Base-by-base conservation (phyloP, 306 rosid species). In the Lathyrus sativus region DNA sequence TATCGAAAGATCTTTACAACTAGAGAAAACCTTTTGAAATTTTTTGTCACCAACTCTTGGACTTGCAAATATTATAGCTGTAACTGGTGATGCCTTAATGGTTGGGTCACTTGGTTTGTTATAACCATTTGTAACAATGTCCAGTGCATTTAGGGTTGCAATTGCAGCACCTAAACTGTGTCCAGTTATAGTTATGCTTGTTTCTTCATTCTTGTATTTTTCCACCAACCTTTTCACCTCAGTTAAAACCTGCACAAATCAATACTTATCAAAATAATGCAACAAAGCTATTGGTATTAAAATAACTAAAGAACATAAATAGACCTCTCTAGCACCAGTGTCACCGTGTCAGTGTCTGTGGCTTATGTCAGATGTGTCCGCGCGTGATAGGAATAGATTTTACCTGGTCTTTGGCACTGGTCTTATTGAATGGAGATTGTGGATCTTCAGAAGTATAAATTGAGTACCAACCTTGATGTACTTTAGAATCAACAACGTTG, bases 131-230 rank as follows among this genome's bases (percentile, higher is more conserved):
- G 82, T 56, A 6, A 81, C 95, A 50, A 93, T 93, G 81, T 93
- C 98, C 0, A 80, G 45, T 12, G 96, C 96, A 12, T 77, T 93
- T 0, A 90, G 82, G 3, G 97, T 90, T 35, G 97, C 91, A 18
- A 88, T 6, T 62, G 97, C 93, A 7, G 95, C 97, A 3, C 98
- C 98, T 67, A 93, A 76, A 69, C 98, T 93, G 63, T 90, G 97
- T 3, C 96, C 98, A 0, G 90, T 81, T 45, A 84, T 41, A 0
- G 90, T 86, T 78, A 93, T 93, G 87, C 98, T 93, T 33, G 85
- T 78, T 66, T 93, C 98, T 48, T 93, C 95, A 9, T 81, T 43
- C 74, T 93, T 82, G 59, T 73, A 93, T 60, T 71, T 19, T 15
- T 88, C 95, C 53, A 90, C 82, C 19, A 93, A 62, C 65, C 96